Evolutionary conservation across 495 filamentous ascomycete species (phyloP).

Genomic region (Trichocladium antarcticum): DNA sequence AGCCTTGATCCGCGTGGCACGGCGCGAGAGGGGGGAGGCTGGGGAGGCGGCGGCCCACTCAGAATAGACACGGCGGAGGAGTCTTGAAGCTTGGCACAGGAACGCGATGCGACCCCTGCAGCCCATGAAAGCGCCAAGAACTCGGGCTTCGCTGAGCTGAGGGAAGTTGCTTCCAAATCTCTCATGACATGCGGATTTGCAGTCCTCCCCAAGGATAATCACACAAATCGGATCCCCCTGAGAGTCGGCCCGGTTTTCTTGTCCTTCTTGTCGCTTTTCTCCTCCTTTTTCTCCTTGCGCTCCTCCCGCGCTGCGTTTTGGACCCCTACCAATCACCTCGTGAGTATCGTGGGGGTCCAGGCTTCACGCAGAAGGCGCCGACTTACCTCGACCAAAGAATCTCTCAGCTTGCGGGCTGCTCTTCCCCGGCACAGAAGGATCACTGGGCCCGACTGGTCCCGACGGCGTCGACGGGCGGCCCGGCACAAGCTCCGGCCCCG

Average conservation of each 20-base stretch:
- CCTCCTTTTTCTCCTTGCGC: constrained; percentile 42
- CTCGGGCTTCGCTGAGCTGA: too few species aligned
- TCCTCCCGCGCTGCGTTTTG: constrained; percentile 47
- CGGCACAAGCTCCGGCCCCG: constrained; percentile 20
- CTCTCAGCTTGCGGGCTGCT: constrained; percentile 36
- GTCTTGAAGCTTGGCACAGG: constrained; percentile 4
- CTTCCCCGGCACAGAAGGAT: constrained; percentile 11
- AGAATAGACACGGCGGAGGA: constrained; percentile 4
- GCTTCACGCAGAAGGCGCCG: constrained; percentile 8
- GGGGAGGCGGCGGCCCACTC: constrained; percentile 10
- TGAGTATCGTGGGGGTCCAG: constrained; percentile 22
- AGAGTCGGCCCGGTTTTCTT: constrained; percentile 38
- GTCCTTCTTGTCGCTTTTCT: constrained; percentile 40
- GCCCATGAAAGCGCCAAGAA: background rate
- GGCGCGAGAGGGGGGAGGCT: constrained; percentile 7
- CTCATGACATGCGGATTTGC: too few species aligned
- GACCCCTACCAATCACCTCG: constrained; percentile 35
- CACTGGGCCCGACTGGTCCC: background rate
- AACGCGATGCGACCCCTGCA: background rate
- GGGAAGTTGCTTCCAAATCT: too few species aligned
- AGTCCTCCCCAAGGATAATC: too few species aligned
- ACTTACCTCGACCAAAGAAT: constrained; percentile 38
- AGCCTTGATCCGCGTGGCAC: background rate
- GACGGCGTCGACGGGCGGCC: background rate
- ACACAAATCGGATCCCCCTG: constrained; percentile 28